These are phyloP conservation scores for Seminavis robusta DNA, from an alignment of 108 stramenopile genomes.

Conservation along the genomic window DNA sequence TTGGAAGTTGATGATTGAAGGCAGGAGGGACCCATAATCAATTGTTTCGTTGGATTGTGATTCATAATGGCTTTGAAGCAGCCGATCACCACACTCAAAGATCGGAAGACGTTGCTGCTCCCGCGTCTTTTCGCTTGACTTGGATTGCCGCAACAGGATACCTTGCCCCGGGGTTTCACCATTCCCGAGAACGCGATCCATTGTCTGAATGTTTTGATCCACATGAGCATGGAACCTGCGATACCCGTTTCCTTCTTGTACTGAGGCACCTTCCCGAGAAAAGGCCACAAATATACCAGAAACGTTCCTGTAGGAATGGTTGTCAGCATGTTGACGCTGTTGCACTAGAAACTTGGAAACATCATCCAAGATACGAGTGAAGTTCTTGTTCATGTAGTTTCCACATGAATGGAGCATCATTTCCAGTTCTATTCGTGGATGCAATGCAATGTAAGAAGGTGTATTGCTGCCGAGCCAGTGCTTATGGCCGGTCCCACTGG, in stretches of 20 bases:
- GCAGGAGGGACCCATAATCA: slow-evolving; percentile 38
- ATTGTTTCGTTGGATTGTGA: slow-evolving; percentile 17
- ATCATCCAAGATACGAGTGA: slow-evolving; percentile 52
- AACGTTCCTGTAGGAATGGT: not conserved
- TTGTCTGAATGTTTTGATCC: slow-evolving; percentile 31
- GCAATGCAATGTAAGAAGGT: slow-evolving; percentile 46
- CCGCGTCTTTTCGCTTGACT: not conserved
- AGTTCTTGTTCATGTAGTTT: slow-evolving; percentile 48
- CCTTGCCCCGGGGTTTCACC: slow-evolving; percentile 1
- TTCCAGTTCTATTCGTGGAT: slow-evolving; percentile 77
- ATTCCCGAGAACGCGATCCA: slow-evolving; percentile 18
- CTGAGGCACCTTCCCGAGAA: slow-evolving; percentile 20
- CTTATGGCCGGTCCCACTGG: not conserved
- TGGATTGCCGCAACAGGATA: not conserved
- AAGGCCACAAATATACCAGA: slow-evolving; percentile 27
- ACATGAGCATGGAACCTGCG: slow-evolving; percentile 5
- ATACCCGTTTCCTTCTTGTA: not conserved
- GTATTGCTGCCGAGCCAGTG: not conserved
- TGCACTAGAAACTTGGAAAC: slow-evolving; percentile 17
- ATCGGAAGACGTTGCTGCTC: slow-evolving; percentile 18
- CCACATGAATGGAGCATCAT: slow-evolving; percentile 61
- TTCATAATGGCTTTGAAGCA: slow-evolving; percentile 31
- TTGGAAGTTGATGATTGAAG: slow-evolving; percentile 68
- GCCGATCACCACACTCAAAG: slow-evolving; percentile 59
- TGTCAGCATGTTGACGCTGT: not conserved